A percentile compares a stretch with the other conserved stretches of the same genome.
phyloP scores from a whole-genome alignment of 495 filamentous ascomycete genomes.

The Xeromyces bisporus region DNA sequence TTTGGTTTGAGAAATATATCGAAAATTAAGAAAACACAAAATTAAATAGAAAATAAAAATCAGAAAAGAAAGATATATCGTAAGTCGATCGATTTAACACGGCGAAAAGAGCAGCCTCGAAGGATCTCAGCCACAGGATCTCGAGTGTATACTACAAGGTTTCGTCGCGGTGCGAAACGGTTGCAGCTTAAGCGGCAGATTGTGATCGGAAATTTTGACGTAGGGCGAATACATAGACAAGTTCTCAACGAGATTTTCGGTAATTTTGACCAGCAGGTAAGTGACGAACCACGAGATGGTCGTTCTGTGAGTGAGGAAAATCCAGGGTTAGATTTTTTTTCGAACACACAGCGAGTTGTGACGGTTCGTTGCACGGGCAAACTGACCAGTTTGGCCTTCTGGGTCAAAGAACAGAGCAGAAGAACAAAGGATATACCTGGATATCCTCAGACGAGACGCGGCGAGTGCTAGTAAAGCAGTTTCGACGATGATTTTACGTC shows the following conservation, averaged over 20 bases:
- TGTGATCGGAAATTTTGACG: conserved; percentile 60
- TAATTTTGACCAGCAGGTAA: conserved; percentile 23
- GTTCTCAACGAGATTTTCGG: conserved; percentile 17
- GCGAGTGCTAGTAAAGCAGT: not conserved
- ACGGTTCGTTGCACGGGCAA: not conserved
- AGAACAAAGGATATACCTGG: not conserved
- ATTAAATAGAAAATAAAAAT: no score
- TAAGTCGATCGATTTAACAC: conserved; percentile 8
- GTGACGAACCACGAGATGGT: conserved; percentile 22
- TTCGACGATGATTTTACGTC: not conserved
- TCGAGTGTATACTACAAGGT: conserved; percentile 69
- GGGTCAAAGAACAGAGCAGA: not conserved
- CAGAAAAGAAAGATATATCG: conserved; percentile 7
- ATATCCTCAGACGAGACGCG: no score
- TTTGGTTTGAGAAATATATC: conserved; percentile 7
- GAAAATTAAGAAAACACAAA: no score
- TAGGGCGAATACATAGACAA: conserved; percentile 73
- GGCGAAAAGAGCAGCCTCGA: conserved; percentile 9
- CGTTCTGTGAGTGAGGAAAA: conserved; percentile 11
- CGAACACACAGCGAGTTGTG: conserved; percentile 7
- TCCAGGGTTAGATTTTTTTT: conserved; percentile 13
- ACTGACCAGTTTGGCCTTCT: not conserved
- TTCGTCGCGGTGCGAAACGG: conserved; percentile 79
- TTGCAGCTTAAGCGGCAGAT: conserved; percentile 84
- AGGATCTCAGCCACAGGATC: conserved; percentile 69